phyloP scores from a whole-genome alignment of 352 stramenopile genomes.

The Phytophthora pluvialis region DNA sequence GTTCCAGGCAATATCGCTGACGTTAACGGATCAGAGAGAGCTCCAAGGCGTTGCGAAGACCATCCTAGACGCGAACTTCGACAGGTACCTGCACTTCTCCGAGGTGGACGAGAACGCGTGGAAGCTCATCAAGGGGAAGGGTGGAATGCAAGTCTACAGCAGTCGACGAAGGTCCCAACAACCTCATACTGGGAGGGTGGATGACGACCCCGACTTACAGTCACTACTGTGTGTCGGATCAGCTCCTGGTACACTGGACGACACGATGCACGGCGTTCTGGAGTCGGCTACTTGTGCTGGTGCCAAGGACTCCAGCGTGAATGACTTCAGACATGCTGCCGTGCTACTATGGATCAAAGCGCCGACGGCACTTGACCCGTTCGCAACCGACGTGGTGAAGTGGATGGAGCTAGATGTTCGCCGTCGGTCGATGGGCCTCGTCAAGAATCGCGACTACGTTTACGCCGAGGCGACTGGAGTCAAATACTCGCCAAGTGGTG shows the following conservation, averaged over 20 bases:
- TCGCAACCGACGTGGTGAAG: slow-evolving; percentile 34
- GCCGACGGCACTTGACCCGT: slow-evolving; percentile 46
- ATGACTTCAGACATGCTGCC: slow-evolving; percentile 36
- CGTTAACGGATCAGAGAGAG: slow-evolving; percentile 12
- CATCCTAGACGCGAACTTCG: slow-evolving; percentile 39
- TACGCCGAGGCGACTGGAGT: slow-evolving; percentile 54
- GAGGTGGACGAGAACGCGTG: slow-evolving; percentile 24
- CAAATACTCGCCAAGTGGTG: slow-evolving; percentile 31
- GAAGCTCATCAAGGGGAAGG: slow-evolving; percentile 32
- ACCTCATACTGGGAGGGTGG: not conserved
- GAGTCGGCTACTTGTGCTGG: slow-evolving; percentile 14
- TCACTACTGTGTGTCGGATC: slow-evolving; percentile 32
- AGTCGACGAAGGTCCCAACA: not conserved
- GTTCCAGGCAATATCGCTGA: slow-evolving; percentile 37
- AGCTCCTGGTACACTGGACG: slow-evolving; percentile 34
- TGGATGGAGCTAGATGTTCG: slow-evolving; percentile 43
- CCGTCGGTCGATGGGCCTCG: slow-evolving; percentile 41
- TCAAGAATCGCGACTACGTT: slow-evolving; percentile 51
- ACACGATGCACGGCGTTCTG: slow-evolving; percentile 40
- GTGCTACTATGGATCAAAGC: slow-evolving; percentile 42
- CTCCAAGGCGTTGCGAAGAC: slow-evolving; percentile 32
- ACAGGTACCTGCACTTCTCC: slow-evolving; percentile 38
- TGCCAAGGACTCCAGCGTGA: slow-evolving; percentile 4
- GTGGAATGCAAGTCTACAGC: slow-evolving; percentile 27
- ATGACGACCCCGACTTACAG: slow-evolving; percentile 11